These are phyloP conservation scores for Epithele typhae DNA, from an alignment of 768 basidiomycete species.

Conservation along the genomic window DNA sequence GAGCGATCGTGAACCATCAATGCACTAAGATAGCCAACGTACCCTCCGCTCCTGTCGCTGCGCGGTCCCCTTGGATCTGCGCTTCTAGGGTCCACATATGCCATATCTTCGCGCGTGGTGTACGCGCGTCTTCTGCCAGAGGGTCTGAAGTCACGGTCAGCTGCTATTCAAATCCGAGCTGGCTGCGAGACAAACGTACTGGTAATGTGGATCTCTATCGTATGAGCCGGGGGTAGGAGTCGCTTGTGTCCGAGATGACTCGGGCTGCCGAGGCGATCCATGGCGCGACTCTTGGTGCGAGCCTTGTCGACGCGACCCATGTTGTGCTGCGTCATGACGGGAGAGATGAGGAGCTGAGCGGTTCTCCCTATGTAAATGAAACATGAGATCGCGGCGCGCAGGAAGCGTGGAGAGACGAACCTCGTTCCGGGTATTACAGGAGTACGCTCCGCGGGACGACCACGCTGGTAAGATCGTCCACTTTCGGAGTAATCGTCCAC, in stretches of 20 bases:
- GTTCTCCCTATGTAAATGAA: background rate
- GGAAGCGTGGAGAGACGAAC: no score
- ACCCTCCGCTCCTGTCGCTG: constrained; percentile 7
- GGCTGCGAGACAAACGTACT: constrained; percentile 1
- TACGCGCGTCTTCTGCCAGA: background rate
- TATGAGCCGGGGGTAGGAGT: constrained; percentile 8
- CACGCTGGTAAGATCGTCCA: constrained; percentile 6
- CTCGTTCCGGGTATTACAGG: background rate
- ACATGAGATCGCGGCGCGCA: background rate
- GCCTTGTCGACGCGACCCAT: background rate
- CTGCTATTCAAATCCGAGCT: no score
- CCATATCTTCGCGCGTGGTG: background rate
- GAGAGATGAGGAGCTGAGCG: background rate
- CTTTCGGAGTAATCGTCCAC: constrained; percentile 12
- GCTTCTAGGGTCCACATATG: constrained; percentile 4
- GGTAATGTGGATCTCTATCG: constrained; percentile 10
- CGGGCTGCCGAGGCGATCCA: background rate
- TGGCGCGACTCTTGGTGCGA: background rate
- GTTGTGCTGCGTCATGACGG: background rate
- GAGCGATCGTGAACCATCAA: background rate
- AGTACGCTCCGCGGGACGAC: constrained; percentile 8
- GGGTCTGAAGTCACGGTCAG: constrained; percentile 1
- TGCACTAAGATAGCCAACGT: background rate
- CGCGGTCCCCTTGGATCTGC: no score
- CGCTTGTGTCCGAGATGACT: background rate